A percentile compares a stretch with the other conserved stretches of the same genome.
phyloP scores from a whole-genome alignment of 2,329 filamentous ascomycete species.

The Magnaporthales sp. region DNA sequence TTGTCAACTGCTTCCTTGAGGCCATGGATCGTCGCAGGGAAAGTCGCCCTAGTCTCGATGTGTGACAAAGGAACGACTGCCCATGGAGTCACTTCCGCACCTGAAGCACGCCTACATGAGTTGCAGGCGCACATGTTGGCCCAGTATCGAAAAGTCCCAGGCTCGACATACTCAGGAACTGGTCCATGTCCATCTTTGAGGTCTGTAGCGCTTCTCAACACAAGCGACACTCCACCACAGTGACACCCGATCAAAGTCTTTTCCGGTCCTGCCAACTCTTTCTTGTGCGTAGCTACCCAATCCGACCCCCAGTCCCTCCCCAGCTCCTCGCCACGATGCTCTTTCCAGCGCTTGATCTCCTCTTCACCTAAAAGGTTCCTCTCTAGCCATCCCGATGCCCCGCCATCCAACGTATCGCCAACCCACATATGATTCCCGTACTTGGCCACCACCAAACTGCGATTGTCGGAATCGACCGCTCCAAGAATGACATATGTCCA shows the following conservation, averaged over 20 bases:
- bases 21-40: not conserved
- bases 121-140: not conserved
- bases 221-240: not conserved
- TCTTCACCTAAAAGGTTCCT: not conserved
- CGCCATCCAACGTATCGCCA: constrained; percentile 1
- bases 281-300: not conserved
- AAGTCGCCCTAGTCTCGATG: not conserved
- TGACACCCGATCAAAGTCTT: not conserved
- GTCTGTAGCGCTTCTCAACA: not conserved
- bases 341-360: not conserved
- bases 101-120: not conserved
- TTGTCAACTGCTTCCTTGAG: not conserved
- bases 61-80: not conserved
- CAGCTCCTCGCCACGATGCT: not conserved
- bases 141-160: not conserved
- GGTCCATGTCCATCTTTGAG: not conserved
- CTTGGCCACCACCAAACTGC: not conserved
- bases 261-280: not conserved
- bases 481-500: not conserved
- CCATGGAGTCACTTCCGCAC: not conserved
- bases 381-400: not conserved
- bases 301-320: not conserved
- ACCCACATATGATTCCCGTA: not conserved
- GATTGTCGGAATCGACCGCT: not conserved
- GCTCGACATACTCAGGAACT: not conserved